Percentiles rank a stretch among this genome's conserved stretches.
Evolutionary conservation across 345 rosid species (phyloP).

Genomic region (Mangifera indica): DNA sequence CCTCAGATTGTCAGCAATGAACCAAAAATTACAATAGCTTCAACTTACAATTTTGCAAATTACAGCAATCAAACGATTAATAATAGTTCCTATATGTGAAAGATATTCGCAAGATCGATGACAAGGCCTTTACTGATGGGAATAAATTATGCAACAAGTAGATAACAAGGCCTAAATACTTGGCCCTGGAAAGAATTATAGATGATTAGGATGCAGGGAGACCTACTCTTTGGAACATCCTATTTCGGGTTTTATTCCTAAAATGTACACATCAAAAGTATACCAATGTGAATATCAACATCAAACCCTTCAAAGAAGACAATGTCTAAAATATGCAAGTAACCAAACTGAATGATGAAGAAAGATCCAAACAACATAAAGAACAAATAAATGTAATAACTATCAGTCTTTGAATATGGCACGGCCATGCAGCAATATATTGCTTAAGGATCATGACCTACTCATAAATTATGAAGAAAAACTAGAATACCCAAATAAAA

Average conservation of each 20-base stretch:
- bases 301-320: background rate
- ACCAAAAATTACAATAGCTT: too few relatives aligned
- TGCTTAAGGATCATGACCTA: background rate
- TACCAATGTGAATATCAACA: background rate
- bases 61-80: too few relatives aligned
- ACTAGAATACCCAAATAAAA: conserved; percentile 6
- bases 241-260: background rate
- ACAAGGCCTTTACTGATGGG: too few relatives aligned
- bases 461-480: background rate
- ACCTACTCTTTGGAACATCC: background rate
- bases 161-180: too few relatives aligned
- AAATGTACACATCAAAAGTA: too few relatives aligned
- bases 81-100: too few relatives aligned
- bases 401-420: background rate
- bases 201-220: background rate
- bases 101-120: too few relatives aligned
- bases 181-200: too few relatives aligned
- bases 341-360: background rate
- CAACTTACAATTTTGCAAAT: too few relatives aligned
- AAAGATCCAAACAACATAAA: background rate
- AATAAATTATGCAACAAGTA: too few relatives aligned
- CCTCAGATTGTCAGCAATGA: too few relatives aligned
- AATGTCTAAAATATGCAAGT: background rate
- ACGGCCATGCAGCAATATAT: background rate
- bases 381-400: background rate